A percentile compares a stretch with the other conserved stretches of the same genome.
phyloP scores from a whole-genome alignment of 2,329 filamentous ascomycete species.

The Fusarium longipes region DNA sequence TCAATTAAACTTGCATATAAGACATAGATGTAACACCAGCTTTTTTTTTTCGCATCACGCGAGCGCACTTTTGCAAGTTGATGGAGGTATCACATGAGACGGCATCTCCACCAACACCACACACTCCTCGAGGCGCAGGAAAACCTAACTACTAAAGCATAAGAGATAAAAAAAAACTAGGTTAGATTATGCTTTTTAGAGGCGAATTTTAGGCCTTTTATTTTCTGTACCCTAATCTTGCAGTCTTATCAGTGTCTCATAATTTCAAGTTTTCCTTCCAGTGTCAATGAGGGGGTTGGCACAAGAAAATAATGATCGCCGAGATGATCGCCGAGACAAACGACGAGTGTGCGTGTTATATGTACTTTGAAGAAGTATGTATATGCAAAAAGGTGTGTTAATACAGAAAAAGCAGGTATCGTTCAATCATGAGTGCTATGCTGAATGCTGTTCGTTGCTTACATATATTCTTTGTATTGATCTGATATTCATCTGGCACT shows the following conservation, averaged over 20 bases:
- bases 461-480: too few species aligned
- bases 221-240: too few species aligned
- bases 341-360: constrained; percentile 4
- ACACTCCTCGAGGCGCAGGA: too few species aligned
- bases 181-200: too few species aligned
- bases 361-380: constrained; percentile 6
- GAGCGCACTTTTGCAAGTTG: constrained; percentile 16
- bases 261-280: constrained; percentile 33
- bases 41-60: constrained; percentile 29
- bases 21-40: constrained; percentile 32
- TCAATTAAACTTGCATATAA: constrained; percentile 24
- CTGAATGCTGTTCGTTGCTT: constrained; percentile 31
- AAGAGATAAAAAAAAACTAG: too few species aligned
- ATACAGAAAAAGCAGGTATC: constrained; percentile 37
- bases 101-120: constrained; percentile 29
- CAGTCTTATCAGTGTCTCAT: constrained; percentile 37
- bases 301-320: constrained; percentile 1
- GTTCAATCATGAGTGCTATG: constrained; percentile 42
- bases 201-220: too few species aligned
- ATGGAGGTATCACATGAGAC: constrained; percentile 34
- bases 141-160: too few species aligned
- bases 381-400: constrained; percentile 18
- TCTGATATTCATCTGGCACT: too few species aligned
- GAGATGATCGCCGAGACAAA: too few species aligned
- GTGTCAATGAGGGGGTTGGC: neutral